Base-by-base conservation (phyloP, 805 yeast genomes). In the Yamadazyma endophytica region DNA sequence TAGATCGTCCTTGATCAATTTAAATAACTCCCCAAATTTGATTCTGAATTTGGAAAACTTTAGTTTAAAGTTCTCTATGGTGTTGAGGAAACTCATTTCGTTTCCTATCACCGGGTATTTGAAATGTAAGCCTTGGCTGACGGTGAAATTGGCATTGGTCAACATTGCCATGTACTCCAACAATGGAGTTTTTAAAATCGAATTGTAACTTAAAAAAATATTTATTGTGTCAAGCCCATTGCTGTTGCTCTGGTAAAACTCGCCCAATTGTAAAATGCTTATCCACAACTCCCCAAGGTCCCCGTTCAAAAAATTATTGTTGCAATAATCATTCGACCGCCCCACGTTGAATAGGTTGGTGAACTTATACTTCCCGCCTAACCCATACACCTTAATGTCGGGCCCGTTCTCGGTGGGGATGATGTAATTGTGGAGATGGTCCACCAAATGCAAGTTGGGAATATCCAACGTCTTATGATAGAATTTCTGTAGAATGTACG, bases 81-180 rank as follows among this genome's bases (percentile, higher is more conserved):
- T 73, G 65, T 33, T 86, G 69, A 53, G 81, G 71, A 36, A 79
- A 16, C 83, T 72, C 50, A 76, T 63, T 40, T 80, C 87, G 50
- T 79, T 81, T 50, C 77, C 82, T 41, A 82, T 73, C 2, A 83
- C 73, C 1, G 83, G 79, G 51, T 80, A 79, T 34, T 79, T 61
- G 57, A 79, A 79, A 48, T 83, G 90, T 24, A 82, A 51, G 1
- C 86, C 81, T 43, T 81, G 80, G n/a, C 83, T 74, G 4, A 84
- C 53, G 2, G 88, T 79, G 50, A 78, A 79, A 50, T 82, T 89
- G 46, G 83, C 80, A 40, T 79, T 75, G 43, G 82, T 65, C 17
- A 75, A 60, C 22, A 81, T 72, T 22, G 86, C 77, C 37, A 84
- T 52, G 50, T 80, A 86, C 36, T 79, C 81, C 24, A 84, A 52